Percentiles rank a stretch among this genome's conserved stretches.
Evolutionary conservation across 2,329 filamentous ascomycete species (phyloP).

Genomic region (Arthrobotrys conoides): DNA sequence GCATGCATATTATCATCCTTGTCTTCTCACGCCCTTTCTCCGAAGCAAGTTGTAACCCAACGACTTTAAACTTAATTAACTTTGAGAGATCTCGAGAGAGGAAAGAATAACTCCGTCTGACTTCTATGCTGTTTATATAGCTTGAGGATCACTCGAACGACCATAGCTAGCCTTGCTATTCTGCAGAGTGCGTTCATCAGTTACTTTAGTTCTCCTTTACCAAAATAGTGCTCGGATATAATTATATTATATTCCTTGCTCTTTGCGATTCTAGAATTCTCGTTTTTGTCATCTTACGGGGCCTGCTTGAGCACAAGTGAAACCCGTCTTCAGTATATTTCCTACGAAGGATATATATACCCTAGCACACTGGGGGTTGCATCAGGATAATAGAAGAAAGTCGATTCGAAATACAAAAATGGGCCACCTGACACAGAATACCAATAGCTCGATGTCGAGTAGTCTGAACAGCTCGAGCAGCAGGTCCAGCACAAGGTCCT

Average conservation of each 20-base stretch:
- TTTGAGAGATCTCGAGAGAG: neutral
- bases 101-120: conserved; percentile 18
- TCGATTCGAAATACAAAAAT: conserved; percentile 26
- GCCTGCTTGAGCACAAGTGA: conserved; percentile 2
- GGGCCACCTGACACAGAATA: conserved; percentile 60
- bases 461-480: conserved; percentile 56
- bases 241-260: conserved; percentile 16
- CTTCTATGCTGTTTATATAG: conserved; percentile 44
- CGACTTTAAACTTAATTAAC: conserved; percentile 16
- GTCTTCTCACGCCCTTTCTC: neutral
- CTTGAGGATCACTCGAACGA: conserved; percentile 47
- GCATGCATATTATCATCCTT: conserved; percentile 16
- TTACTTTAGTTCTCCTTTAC: conserved; percentile 58
- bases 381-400: conserved; percentile 30
- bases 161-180: conserved; percentile 43
- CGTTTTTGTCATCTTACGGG: neutral
- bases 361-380: neutral
- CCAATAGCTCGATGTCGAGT: conserved; percentile 56
- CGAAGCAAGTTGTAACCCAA: neutral
- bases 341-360: neutral
- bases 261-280: conserved; percentile 7
- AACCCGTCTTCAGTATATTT: conserved; percentile 5
- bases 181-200: conserved; percentile 60
- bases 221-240: conserved; percentile 31
- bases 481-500: conserved; percentile 55